Evolutionary conservation across 1,284 basidiomycete species (phyloP), one percentile per base, ranked within the genome.

Genomic region (Leccinum fallax): DNA sequence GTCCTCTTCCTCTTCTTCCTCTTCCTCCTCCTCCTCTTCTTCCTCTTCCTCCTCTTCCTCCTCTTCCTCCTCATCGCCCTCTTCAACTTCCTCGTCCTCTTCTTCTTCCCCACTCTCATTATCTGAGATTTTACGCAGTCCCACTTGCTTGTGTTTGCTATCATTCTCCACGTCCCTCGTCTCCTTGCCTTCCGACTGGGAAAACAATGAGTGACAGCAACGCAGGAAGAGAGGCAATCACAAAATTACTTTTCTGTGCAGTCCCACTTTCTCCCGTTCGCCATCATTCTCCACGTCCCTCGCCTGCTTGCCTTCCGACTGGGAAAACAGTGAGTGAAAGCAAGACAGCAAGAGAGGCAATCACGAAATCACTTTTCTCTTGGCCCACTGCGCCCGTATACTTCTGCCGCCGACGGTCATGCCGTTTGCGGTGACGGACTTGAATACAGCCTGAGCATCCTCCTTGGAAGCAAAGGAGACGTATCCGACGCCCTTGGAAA

Each of bases 401-500:
- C 80, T 86, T 62, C 94, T 81, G 6, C 88, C 88, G 54, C 87
- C 83, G 51, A 92, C 71, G 34, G 71, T 70, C 46, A 92, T 77
- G 3, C 82, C 85, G 64, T 85, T 85, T 73, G 76, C 78, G 11
- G 79, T 76, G 53, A 89, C 81, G 58, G 85, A 84, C 48, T 87
- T 82, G 61, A 91, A 84, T 2, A 92, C 90, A 55, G 82, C 77
- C 71, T 92, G 84, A 4, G 96, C 97, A 78, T 99, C 97, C 69
- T 97, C 93, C 60, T 84, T 85, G 65, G 95, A 83, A 2, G 95
- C 89, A 77, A 96, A 99, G 0, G 94, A 91, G 63, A 98, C 94
- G 76, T 98, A 99, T 64, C 97, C 97, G n/a, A 98, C 95, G 67
- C 97, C 97, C 75, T 98, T 98, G 4, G 94, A 96, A 32, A 89